A percentile compares a stretch with the other conserved stretches of the same genome.
Conservation (phyloP, 805 yeast genomes). For the Starmera pachycereana region DNA sequence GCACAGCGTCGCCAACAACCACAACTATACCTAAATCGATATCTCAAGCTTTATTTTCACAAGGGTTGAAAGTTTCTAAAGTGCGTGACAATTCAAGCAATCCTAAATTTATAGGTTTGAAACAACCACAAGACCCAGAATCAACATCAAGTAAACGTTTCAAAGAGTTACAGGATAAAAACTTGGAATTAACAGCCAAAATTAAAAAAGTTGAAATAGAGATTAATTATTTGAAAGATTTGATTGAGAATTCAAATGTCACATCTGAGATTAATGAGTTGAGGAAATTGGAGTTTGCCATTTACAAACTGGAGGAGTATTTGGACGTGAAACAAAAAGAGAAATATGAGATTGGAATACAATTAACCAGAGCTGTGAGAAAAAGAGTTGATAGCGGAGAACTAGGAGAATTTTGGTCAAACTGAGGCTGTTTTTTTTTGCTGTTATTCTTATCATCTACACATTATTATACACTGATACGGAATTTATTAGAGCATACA, state of each 20-base stretch:
- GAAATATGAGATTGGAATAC: slow-evolving; percentile 31
- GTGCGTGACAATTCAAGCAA: slow-evolving; percentile 14
- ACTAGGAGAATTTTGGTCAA: slow-evolving; percentile 30
- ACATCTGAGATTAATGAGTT: slow-evolving; percentile 25
- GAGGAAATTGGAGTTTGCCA: slow-evolving; percentile 26
- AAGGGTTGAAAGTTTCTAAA: slow-evolving; percentile 17
- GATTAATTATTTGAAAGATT: slow-evolving; percentile 23
- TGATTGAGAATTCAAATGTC: slow-evolving; percentile 25
- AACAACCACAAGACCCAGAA: slow-evolving; percentile 8
- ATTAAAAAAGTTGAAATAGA: slow-evolving; percentile 28
- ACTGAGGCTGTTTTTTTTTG: slow-evolving; percentile 9
- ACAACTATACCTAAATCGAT: slow-evolving; percentile 15
- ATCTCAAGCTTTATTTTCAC: slow-evolving; percentile 17
- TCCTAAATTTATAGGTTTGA: slow-evolving; percentile 17
- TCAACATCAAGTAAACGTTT: slow-evolving; percentile 8
- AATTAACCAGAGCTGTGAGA: slow-evolving; percentile 29
- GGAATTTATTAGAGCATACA: too few relatives aligned
- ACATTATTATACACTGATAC: too few relatives aligned
- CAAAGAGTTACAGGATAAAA: slow-evolving; percentile 20
- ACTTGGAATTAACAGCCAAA: slow-evolving; percentile 23
- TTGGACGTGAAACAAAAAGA: slow-evolving; percentile 31
- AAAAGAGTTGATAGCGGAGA: slow-evolving; percentile 31
- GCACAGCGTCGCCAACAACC: neutral
- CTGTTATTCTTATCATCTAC: too few relatives aligned
- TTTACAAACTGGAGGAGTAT: slow-evolving; percentile 27